Evolutionary conservation across 495 filamentous ascomycete species (phyloP).

Genomic region (Penicillium dipodomyicola): DNA sequence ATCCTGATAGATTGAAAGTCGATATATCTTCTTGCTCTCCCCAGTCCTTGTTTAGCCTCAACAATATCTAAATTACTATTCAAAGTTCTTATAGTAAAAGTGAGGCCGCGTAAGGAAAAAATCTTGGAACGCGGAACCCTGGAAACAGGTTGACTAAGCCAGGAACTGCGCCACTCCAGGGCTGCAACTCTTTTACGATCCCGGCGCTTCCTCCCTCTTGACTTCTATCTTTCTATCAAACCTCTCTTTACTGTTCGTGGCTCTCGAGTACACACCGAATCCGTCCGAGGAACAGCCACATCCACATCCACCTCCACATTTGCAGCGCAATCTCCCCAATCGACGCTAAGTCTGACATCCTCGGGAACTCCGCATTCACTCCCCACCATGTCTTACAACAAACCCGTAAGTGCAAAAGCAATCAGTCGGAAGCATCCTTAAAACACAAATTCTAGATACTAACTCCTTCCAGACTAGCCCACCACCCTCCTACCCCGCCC

Average conservation of each 20-base stretch:
- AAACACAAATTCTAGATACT: background rate
- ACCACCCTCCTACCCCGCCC: slow-evolving; percentile 40
- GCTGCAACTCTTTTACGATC: background rate
- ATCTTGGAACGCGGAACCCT: background rate
- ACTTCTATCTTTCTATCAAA: background rate
- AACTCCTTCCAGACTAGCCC: slow-evolving; percentile 32
- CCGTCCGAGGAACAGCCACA: background rate
- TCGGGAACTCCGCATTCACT: background rate
- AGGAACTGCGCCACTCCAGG: background rate
- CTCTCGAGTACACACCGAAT: background rate
- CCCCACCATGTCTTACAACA: slow-evolving; percentile 25
- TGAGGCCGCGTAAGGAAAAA: slow-evolving; percentile 1
- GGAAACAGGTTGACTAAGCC: slow-evolving; percentile 6
- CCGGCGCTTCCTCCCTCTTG: background rate
- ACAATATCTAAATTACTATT: background rate
- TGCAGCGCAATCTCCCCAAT: background rate
- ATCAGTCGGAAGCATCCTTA: background rate
- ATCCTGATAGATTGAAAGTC: too few species aligned
- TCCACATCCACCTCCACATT: background rate
- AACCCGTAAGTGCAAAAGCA: slow-evolving; percentile 31
- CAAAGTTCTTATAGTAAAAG: background rate
- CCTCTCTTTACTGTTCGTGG: background rate
- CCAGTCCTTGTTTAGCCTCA: too few species aligned
- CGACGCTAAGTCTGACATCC: background rate
- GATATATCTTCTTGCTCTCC: too few species aligned